Percentiles rank a stretch among this genome's conserved stretches.
Evolutionary conservation across 768 basidiomycete genomes (phyloP).

Genomic region (Bullera alba): DNA sequence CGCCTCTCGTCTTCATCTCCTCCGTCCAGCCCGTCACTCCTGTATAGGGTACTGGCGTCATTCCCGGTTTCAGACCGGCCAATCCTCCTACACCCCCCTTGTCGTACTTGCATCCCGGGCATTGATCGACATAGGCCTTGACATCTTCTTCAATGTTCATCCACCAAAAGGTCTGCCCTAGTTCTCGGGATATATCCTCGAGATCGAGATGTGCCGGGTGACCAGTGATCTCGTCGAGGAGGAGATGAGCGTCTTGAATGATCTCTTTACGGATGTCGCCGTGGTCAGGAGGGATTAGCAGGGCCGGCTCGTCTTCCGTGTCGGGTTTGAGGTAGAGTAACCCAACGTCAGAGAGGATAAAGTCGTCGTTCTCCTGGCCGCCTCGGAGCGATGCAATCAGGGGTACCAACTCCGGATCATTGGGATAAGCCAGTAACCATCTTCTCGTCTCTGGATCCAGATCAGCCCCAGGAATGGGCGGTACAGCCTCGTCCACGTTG

Average conservation of each 20-base stretch:
- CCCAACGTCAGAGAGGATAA: conserved; percentile 34
- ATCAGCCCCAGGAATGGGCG: neutral
- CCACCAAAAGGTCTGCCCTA: conserved; percentile 37
- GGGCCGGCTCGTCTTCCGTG: conserved; percentile 7
- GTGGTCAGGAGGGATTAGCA: conserved; percentile 30
- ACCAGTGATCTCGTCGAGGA: neutral
- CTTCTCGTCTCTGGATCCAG: conserved; percentile 30
- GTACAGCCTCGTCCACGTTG: neutral
- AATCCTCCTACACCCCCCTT: neutral
- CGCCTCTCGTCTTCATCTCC: too few species aligned
- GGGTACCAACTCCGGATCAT: conserved; percentile 24
- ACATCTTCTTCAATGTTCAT: conserved; percentile 26
- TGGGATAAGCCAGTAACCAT: conserved; percentile 33
- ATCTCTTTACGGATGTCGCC: conserved; percentile 30
- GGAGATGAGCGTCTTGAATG: conserved; percentile 25
- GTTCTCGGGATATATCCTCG: conserved; percentile 12
- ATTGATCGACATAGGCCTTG: conserved; percentile 9
- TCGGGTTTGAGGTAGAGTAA: conserved; percentile 31
- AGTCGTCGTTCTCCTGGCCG: conserved; percentile 22
- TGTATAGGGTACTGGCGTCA: conserved; percentile 18
- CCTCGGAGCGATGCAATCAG: conserved; percentile 20
- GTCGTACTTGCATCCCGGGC: neutral
- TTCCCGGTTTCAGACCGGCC: conserved; percentile 5
- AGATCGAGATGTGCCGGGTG: conserved; percentile 12
- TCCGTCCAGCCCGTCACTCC: conserved; percentile 14